phyloP scores from a whole-genome alignment of 1,139 yeast genomes.

The Yamadazyma atlantica region DNA sequence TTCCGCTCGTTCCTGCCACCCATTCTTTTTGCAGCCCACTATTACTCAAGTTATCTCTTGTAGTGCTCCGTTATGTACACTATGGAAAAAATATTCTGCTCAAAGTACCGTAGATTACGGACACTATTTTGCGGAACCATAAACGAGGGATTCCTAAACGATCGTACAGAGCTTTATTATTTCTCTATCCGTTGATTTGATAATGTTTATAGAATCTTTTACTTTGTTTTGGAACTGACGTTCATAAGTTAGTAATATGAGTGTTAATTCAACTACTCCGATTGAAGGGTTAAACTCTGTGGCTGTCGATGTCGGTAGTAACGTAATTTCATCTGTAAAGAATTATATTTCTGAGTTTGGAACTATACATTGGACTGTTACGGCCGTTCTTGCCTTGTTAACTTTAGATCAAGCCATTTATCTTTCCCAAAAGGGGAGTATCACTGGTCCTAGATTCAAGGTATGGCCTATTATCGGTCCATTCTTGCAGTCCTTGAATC shows the following conservation, averaged over 20 bases:
- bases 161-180: not conserved
- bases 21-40: too few relatives aligned
- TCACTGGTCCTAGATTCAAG: conserved; percentile 87
- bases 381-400: conserved; percentile 51
- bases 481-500: conserved; percentile 91
- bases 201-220: not conserved
- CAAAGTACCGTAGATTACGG: too few relatives aligned
- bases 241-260: not conserved
- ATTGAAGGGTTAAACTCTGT: not conserved
- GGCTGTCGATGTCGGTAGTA: not conserved
- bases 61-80: too few relatives aligned
- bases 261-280: not conserved
- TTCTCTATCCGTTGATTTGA: conserved; percentile 3
- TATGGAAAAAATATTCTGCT: too few relatives aligned
- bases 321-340: not conserved
- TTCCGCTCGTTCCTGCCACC: too few relatives aligned
- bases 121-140: too few relatives aligned
- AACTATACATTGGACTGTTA: conserved; percentile 47
- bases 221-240: not conserved
- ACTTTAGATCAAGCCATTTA: conserved; percentile 82
- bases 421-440: conserved; percentile 74
- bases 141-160: not conserved
- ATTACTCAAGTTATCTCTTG: too few relatives aligned
- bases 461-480: conserved; percentile 97
- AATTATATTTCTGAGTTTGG: not conserved